These are phyloP conservation scores for Immersiporthe knoxdaviesiana DNA, from an alignment of 2,329 filamentous ascomycete species.

Conservation along the genomic window DNA sequence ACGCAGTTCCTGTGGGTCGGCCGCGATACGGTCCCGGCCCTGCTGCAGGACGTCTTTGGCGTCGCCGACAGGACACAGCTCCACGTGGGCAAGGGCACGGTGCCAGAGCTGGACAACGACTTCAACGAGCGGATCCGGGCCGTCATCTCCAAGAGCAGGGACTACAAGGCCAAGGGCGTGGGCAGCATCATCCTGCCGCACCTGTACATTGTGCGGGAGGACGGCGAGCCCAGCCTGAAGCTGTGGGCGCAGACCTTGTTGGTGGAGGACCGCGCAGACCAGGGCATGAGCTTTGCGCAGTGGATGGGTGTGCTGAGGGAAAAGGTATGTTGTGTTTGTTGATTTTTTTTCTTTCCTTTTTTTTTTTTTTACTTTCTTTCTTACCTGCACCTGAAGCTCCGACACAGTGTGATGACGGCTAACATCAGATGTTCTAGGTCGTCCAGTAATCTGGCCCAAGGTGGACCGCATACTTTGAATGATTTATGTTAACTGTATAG, in stretches of 20 bases:
- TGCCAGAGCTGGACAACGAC: slow-evolving; percentile 90
- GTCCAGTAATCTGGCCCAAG: slow-evolving; percentile 28
- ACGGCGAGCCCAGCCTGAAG: slow-evolving; percentile 92
- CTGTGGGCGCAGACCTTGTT: slow-evolving; percentile 96
- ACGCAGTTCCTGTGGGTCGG: slow-evolving; percentile 98
- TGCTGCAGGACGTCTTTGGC: slow-evolving; percentile 89
- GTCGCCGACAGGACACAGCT: slow-evolving; percentile 80
- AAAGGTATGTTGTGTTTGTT: slow-evolving; percentile 67
- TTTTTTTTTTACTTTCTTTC: no score
- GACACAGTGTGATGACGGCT: slow-evolving; percentile 11
- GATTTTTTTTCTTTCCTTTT: not conserved
- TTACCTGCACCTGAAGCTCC: not conserved
- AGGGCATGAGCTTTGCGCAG: slow-evolving; percentile 88
- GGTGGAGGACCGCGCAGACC: slow-evolving; percentile 92
- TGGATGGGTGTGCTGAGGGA: slow-evolving; percentile 92
- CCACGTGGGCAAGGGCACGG: slow-evolving; percentile 84
- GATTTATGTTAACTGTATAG: slow-evolving; percentile 30
- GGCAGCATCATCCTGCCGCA: slow-evolving; percentile 93
- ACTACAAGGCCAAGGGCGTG: slow-evolving; percentile 83
- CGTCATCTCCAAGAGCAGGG: slow-evolving; percentile 88
- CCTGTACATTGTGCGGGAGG: slow-evolving; percentile 90
- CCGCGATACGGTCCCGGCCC: slow-evolving; percentile 86
- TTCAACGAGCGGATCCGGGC: slow-evolving; percentile 94
- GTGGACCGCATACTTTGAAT: slow-evolving; percentile 17
- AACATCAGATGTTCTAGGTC: slow-evolving; percentile 19